Conservation (phyloP, 139 green algal species). For the Spirogloea muscicola region DNA sequence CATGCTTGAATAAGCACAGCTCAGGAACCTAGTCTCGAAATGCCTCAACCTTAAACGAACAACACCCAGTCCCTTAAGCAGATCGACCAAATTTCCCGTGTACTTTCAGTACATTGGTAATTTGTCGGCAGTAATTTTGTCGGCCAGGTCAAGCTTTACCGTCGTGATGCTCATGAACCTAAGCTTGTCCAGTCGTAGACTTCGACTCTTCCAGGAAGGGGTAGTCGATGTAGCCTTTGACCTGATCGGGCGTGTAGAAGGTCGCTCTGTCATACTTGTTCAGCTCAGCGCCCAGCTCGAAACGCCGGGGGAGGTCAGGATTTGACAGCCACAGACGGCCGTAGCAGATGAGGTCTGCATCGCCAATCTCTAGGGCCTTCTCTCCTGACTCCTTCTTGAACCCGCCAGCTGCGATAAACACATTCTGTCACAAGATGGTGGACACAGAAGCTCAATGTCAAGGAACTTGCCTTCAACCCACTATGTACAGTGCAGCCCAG, state of each 20-base stretch:
- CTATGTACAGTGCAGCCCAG: too few relatives aligned
- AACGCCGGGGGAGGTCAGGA: conserved; percentile 70
- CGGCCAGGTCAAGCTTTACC: too few relatives aligned
- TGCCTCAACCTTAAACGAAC: too few relatives aligned
- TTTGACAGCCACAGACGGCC: conserved; percentile 66
- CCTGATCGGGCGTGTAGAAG: conserved; percentile 62
- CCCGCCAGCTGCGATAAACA: conserved; percentile 55
- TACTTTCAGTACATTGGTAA: too few relatives aligned
- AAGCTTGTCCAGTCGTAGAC: too few relatives aligned
- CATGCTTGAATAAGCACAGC: too few relatives aligned
- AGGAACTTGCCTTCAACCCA: background rate
- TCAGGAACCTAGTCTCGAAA: too few relatives aligned
- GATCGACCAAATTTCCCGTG: too few relatives aligned
- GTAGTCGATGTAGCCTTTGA: conserved; percentile 78
- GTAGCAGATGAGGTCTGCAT: conserved; percentile 58
- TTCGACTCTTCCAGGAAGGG: conserved; percentile 67
- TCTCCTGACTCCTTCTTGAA: conserved; percentile 51
- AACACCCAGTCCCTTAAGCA: too few relatives aligned
- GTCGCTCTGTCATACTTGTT: conserved; percentile 74
- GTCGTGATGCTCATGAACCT: too few relatives aligned
- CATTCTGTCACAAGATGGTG: background rate
- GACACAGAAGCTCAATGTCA: too few relatives aligned
- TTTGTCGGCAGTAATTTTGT: too few relatives aligned
- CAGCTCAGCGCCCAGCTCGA: conserved; percentile 57
- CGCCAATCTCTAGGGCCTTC: conserved; percentile 44